A percentile compares a stretch with the other conserved stretches of the same genome.
Evolutionary conservation across 2,329 filamentous ascomycete genomes (phyloP).

Genomic region (Diplocarpon rosae): DNA sequence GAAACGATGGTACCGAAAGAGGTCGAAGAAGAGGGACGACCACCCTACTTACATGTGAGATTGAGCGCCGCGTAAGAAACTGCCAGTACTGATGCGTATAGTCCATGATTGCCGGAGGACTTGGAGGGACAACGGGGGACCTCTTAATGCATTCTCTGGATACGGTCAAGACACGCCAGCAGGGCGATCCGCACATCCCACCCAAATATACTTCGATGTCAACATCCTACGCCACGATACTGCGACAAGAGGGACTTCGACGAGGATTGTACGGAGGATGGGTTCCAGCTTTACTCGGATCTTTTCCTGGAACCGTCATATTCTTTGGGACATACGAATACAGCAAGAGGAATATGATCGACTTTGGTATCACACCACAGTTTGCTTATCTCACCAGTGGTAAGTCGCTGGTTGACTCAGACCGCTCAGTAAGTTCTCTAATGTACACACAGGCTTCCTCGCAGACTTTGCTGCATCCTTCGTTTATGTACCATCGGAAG

Average conservation of each 20-base stretch:
- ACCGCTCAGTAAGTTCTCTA: slow-evolving; percentile 1
- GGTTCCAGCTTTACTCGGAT: slow-evolving; percentile 78
- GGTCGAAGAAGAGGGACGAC: slow-evolving; percentile 42
- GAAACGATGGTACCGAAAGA: slow-evolving; percentile 25
- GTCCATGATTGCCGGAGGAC: slow-evolving; percentile 91
- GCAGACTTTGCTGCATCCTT: slow-evolving; percentile 87
- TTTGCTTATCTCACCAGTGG: slow-evolving; percentile 79
- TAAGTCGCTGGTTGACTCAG: slow-evolving; percentile 30
- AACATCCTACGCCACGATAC: slow-evolving; percentile 85
- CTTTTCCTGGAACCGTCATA: slow-evolving; percentile 83
- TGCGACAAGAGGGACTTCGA: slow-evolving; percentile 78
- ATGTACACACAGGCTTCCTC: slow-evolving; percentile 55
- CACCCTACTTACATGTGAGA: slow-evolving; percentile 54
- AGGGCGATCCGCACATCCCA: slow-evolving; percentile 87
- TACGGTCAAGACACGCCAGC: slow-evolving; percentile 95
- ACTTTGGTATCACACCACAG: slow-evolving; percentile 69
- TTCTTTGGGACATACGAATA: slow-evolving; percentile 97
- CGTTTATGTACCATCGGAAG: slow-evolving; percentile 93
- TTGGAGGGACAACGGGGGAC: slow-evolving; percentile 88
- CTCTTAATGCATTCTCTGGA: slow-evolving; percentile 98
- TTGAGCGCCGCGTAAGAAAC: slow-evolving; percentile 5
- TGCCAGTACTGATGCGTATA: slow-evolving; percentile 30
- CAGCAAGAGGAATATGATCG: slow-evolving; percentile 83
- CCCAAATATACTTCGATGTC: slow-evolving; percentile 87
- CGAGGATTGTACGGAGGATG: slow-evolving; percentile 91